Percentiles rank a stretch among this genome's conserved stretches.
phyloP scores from a whole-genome alignment of 441 rosid genomes.

The Pelargonium fulgidum region DNA sequence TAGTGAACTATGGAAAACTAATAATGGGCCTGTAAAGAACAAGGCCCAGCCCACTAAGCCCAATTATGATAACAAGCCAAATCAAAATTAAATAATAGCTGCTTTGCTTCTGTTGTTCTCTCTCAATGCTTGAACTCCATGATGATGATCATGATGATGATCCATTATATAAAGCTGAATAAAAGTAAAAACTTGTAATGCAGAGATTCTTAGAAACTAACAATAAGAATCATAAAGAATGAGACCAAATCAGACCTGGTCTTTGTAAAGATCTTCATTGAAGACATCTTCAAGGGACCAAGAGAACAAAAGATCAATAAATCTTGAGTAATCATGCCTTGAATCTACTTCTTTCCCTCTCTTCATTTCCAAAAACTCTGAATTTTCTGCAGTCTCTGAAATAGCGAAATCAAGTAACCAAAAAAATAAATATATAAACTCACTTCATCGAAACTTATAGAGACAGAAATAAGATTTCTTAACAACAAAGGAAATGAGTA shows the following conservation, averaged over 20 bases:
- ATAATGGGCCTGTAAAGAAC: not conserved
- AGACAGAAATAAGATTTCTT: not conserved
- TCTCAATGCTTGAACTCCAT: not conserved
- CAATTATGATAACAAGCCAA: not conserved
- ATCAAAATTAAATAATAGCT: not conserved
- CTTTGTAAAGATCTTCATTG: constrained; percentile 10
- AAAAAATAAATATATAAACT: not conserved
- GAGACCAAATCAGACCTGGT: constrained; percentile 10
- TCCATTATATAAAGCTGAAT: not conserved
- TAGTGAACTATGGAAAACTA: not conserved
- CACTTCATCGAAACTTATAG: not conserved
- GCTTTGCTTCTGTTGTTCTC: not conserved
- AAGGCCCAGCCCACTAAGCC: not conserved
- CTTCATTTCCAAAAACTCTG: not conserved
- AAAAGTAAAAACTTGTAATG: not conserved
- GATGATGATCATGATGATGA: not conserved
- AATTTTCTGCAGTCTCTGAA: not conserved
- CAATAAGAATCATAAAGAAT: not conserved
- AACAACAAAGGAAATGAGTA: not conserved
- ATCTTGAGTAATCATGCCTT: not conserved
- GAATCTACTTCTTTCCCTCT: not conserved
- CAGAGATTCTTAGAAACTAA: not conserved
- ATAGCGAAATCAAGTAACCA: not conserved
- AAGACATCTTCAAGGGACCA: constrained; percentile 19
- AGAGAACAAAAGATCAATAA: constrained; percentile 17